Percentiles rank a stretch among this genome's conserved stretches.
phyloP scores from a whole-genome alignment of 306 rosid species.

The Adenanthera pavonina region DNA sequence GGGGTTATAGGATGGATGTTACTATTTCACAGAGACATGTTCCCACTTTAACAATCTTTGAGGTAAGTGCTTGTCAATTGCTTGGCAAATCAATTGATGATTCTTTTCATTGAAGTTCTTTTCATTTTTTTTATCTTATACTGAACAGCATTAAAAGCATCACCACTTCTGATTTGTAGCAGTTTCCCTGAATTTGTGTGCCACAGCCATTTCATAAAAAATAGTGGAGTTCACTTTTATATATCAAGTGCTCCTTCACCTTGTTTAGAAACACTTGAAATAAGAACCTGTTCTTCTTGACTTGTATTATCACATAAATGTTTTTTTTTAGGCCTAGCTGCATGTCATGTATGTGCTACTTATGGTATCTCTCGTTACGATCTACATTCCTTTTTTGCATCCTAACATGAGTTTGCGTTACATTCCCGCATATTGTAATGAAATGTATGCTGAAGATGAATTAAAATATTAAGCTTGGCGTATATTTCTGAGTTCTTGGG shows the following conservation, averaged over 20 bases:
- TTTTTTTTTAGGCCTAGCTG: not conserved
- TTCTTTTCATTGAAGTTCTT: constrained; percentile 58
- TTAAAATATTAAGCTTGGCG: not conserved
- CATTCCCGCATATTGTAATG: not conserved
- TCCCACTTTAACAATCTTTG: constrained; percentile 58
- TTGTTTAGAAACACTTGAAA: not conserved
- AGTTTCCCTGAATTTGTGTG: constrained; percentile 16
- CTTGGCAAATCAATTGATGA: constrained; percentile 53
- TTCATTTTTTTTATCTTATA: constrained; percentile 30
- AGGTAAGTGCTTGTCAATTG: constrained; percentile 76
- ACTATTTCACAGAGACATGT: constrained; percentile 59
- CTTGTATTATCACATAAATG: not conserved
- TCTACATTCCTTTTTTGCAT: not conserved
- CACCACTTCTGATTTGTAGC: constrained; percentile 26
- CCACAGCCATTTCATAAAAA: not conserved
- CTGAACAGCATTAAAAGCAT: constrained; percentile 20
- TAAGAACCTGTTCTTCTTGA: not conserved
- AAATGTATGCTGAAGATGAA: not conserved
- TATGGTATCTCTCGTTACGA: not conserved
- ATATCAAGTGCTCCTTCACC: not conserved
- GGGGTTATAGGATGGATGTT: constrained; percentile 58
- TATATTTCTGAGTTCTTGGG: not conserved
- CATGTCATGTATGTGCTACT: not conserved
- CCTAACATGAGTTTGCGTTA: not conserved
- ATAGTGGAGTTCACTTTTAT: not conserved